A percentile compares a stretch with the other conserved stretches of the same genome.
Evolutionary conservation across 768 basidiomycete species (phyloP).

Genomic region (Mycena latifolia): DNA sequence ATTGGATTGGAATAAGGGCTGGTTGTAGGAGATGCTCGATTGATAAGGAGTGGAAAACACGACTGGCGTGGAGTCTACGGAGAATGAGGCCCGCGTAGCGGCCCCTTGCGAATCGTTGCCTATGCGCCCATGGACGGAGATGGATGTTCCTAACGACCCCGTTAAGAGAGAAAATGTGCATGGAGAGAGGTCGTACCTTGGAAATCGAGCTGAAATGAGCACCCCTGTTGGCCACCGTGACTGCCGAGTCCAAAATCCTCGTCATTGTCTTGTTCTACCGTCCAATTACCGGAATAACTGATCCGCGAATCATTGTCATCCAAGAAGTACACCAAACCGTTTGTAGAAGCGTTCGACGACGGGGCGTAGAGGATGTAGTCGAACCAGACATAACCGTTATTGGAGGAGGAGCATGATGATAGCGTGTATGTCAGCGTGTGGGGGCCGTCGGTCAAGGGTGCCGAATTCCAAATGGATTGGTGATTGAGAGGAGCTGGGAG

Average conservation of each 20-base stretch:
- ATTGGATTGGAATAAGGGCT: conserved; percentile 36
- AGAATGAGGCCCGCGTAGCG: conserved; percentile 35
- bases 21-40: conserved; percentile 33
- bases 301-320: conserved; percentile 38
- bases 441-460: conserved; percentile 33
- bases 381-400: conserved; percentile 35
- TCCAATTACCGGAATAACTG: conserved; percentile 37
- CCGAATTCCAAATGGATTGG: conserved; percentile 35
- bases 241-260: conserved; percentile 36
- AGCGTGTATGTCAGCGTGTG: conserved; percentile 40
- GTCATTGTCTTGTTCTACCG: conserved; percentile 22
- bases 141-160: conserved; percentile 30
- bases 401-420: conserved; percentile 32
- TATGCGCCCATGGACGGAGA: conserved; percentile 38
- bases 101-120: conserved; percentile 34
- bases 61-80: conserved; percentile 36
- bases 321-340: conserved; percentile 35
- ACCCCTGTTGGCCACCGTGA: conserved; percentile 30
- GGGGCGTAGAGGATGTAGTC: conserved; percentile 42
- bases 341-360: conserved; percentile 31
- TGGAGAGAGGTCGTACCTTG: conserved; percentile 23
- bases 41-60: conserved; percentile 35
- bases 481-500: conserved; percentile 28
- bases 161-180: not conserved
- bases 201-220: conserved; percentile 36